A percentile compares a stretch with the other conserved stretches of the same genome.
phyloP scores from a whole-genome alignment of 106 monocot genomes.

The Posidonia australis region DNA sequence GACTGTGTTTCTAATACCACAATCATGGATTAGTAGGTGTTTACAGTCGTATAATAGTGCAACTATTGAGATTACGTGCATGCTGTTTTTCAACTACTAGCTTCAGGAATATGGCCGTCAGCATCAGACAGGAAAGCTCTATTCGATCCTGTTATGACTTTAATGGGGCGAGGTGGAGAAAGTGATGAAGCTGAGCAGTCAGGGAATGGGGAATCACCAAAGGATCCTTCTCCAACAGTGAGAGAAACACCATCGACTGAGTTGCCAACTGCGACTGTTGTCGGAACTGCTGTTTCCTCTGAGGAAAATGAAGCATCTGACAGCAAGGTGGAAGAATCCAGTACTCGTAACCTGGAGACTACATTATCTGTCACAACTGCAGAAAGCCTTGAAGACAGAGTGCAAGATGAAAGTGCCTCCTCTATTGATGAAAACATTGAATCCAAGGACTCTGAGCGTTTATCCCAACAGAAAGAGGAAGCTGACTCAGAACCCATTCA shows the following conservation, averaged over 20 bases:
- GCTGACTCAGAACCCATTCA: conserved; percentile 3
- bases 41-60: background rate
- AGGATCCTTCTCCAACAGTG: conserved; percentile 17
- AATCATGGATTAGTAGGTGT: too few species aligned
- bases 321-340: conserved; percentile 4
- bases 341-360: conserved; percentile 4
- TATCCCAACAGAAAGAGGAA: conserved; percentile 13
- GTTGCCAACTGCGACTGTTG: conserved; percentile 9
- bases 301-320: conserved; percentile 17
- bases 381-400: conserved; percentile 19
- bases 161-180: conserved; percentile 59
- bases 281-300: conserved; percentile 7
- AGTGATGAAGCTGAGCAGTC: conserved; percentile 15
- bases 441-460: conserved; percentile 3
- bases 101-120: conserved; percentile 66
- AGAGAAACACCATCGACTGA: conserved; percentile 12
- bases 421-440: conserved; percentile 6
- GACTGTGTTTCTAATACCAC: too few species aligned
- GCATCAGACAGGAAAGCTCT: conserved; percentile 53
- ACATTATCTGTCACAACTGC: conserved; percentile 3
- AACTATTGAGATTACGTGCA: background rate
- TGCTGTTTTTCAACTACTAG: conserved; percentile 15
- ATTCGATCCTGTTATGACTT: conserved; percentile 74
- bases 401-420: conserved; percentile 15
- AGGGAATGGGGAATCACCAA: conserved; percentile 27